Evolutionary conservation across 805 yeast species (phyloP), one percentile per base, ranked within the genome.

Genomic region (Candida tammaniensis): DNA sequence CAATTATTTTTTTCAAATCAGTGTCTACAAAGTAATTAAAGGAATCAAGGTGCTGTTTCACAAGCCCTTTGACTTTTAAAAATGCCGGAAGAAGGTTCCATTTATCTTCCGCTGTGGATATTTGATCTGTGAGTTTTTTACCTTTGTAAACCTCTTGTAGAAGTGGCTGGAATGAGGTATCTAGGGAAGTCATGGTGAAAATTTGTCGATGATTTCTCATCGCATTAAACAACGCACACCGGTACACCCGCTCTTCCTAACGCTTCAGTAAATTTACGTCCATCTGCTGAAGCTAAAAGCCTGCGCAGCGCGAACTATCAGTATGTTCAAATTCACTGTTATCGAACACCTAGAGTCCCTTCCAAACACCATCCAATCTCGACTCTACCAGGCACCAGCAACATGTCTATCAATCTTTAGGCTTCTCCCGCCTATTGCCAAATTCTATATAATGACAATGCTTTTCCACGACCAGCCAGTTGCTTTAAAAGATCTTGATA

Each of bases 41-140:
- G n/a, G 98, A 93, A 55, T 93, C 98, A 54, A 93, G 70, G 68
- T 93, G 98, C 67, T 93, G 98, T 53, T 93, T 93, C 29, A 93
- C 98, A 33, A 93, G 67, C 35, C 98, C 98, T 57, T 93, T 93
- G 28, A 93, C 96, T 54, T 88, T 87, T 43, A 93, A 67, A 54
- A 93, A 93, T 0, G 98, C 98, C 0, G 99, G 99, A 25, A 93
- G 65, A 30, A 93, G 70, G 49, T 93, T 85, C 99, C 99, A 93
- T 58, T 93, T 93, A 61, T 93, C 99, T 49, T 86, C 86, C 8
- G 95, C 93, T 0, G 96, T 87, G 48, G 78, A 78, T 54, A 93
- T 82, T 44, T 85, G 85, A 63, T 93, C 99, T 2, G 95, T 78
- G 40, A 93, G 59, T 34, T 73, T 70, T 59, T 87, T 91, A 11